Conservation (phyloP, 1,139 yeast genomes). For the Wickerhamiella infanticola region DNA sequence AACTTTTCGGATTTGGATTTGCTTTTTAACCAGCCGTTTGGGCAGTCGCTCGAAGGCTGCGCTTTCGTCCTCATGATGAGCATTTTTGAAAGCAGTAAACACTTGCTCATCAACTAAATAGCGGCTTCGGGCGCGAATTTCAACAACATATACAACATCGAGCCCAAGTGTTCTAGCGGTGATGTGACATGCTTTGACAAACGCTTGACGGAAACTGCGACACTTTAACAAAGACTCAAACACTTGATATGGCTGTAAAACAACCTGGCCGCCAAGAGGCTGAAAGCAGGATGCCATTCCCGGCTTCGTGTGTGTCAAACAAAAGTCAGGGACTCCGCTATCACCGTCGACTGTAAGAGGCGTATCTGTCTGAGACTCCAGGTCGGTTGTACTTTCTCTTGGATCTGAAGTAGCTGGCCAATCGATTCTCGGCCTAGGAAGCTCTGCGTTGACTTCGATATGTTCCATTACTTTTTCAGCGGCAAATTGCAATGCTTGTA, state of each 20-base stretch:
- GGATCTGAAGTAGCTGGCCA: neutral
- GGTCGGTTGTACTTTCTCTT: neutral
- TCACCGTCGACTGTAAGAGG: neutral
- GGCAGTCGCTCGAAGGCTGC: neutral
- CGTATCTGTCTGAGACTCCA: neutral
- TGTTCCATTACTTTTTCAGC: slow-evolving; percentile 33
- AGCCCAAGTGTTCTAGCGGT: slow-evolving; percentile 29
- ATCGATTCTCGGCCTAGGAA: neutral
- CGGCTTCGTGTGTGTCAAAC: slow-evolving; percentile 1
- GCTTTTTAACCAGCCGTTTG: neutral
- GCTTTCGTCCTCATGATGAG: too few species aligned
- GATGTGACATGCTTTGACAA: slow-evolving; percentile 26
- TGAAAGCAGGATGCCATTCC: slow-evolving; percentile 2
- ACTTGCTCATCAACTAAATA: slow-evolving; percentile 1
- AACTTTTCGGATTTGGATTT: neutral
- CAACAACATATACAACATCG: slow-evolving; percentile 41
- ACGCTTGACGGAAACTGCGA: slow-evolving; percentile 23
- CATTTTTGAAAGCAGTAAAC: neutral
- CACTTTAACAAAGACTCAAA: slow-evolving; percentile 30
- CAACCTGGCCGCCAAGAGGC: slow-evolving; percentile 3
- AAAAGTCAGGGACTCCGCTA: slow-evolving; percentile 1
- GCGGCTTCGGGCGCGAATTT: slow-evolving; percentile 29
- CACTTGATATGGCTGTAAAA: slow-evolving; percentile 23
- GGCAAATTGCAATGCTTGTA: slow-evolving; percentile 25
- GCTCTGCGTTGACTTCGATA: slow-evolving; percentile 22